Conservation (phyloP, 257 asterid genomes). For the Petunia secreta region DNA sequence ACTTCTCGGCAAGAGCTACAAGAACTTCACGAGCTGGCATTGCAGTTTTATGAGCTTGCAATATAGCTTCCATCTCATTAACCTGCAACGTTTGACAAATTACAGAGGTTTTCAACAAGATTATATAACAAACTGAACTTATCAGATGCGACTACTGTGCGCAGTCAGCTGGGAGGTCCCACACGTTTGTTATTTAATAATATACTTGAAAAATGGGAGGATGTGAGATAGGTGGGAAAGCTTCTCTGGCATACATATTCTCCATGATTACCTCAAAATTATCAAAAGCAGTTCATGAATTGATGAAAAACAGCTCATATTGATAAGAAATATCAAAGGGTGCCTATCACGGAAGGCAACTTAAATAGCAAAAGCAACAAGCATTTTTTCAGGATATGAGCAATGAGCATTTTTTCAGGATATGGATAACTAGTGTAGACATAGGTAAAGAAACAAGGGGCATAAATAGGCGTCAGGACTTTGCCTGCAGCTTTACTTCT, state of each 20-base stretch:
- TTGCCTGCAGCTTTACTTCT: background rate
- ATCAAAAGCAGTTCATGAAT: conserved; percentile 4
- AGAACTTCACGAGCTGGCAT: conserved; percentile 84
- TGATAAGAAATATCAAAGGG: conserved; percentile 2
- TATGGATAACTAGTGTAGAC: background rate
- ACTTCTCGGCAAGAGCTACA: conserved; percentile 82
- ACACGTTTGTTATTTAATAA: background rate
- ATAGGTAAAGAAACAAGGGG: conserved; percentile 9
- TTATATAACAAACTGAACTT: background rate
- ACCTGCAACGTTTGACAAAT: conserved; percentile 49
- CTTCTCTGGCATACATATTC: conserved; percentile 5
- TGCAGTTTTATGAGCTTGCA: conserved; percentile 71
- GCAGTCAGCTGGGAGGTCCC: background rate
- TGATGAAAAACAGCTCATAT: background rate
- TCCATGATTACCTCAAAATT: background rate
- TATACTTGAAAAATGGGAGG: conserved; percentile 13
- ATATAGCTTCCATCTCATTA: conserved; percentile 82
- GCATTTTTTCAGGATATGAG: background rate
- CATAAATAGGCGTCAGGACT: background rate
- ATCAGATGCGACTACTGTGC: conserved; percentile 9
- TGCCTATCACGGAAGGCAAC: conserved; percentile 5
- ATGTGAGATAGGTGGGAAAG: conserved; percentile 8
- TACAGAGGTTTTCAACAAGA: background rate
- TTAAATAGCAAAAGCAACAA: background rate
- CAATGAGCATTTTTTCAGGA: background rate